These are phyloP conservation scores for Salix brachista DNA, from an alignment of 345 rosid species.

Conservation along the genomic window DNA sequence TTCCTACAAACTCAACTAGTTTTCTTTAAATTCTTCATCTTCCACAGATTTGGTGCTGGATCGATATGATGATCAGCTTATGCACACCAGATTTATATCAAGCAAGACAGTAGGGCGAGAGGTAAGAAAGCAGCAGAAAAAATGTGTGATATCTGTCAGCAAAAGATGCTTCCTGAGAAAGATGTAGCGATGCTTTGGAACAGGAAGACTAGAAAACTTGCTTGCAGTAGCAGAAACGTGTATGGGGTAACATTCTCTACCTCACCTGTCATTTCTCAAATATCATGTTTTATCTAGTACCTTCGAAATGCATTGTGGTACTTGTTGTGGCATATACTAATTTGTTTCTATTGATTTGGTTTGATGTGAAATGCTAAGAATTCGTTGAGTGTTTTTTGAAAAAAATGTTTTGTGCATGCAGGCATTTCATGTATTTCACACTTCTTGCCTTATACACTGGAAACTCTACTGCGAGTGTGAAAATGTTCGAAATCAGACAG, in stretches of 20 bases:
- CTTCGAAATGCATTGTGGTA: not conserved
- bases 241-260: constrained; percentile 51
- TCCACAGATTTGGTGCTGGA: constrained; percentile 14
- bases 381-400: not conserved
- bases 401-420: constrained; percentile 18
- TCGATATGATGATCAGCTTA: constrained; percentile 52
- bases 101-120: constrained; percentile 63
- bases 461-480: constrained; percentile 74
- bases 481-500: constrained; percentile 41
- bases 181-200: constrained; percentile 79
- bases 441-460: constrained; percentile 91
- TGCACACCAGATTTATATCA: constrained; percentile 50
- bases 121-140: constrained; percentile 75
- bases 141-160: constrained; percentile 88
- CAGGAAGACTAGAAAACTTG: constrained; percentile 72
- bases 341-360: not conserved
- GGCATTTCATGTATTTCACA: constrained; percentile 88
- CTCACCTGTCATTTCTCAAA: constrained; percentile 8
- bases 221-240: constrained; percentile 70
- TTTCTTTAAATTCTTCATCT: too few relatives aligned
- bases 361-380: not conserved
- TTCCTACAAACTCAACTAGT: too few relatives aligned
- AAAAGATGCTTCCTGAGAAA: constrained; percentile 81
- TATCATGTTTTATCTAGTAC: not conserved
- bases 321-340: not conserved